phyloP scores from a whole-genome alignment of 116 monocot species.

The Zostera marina region DNA sequence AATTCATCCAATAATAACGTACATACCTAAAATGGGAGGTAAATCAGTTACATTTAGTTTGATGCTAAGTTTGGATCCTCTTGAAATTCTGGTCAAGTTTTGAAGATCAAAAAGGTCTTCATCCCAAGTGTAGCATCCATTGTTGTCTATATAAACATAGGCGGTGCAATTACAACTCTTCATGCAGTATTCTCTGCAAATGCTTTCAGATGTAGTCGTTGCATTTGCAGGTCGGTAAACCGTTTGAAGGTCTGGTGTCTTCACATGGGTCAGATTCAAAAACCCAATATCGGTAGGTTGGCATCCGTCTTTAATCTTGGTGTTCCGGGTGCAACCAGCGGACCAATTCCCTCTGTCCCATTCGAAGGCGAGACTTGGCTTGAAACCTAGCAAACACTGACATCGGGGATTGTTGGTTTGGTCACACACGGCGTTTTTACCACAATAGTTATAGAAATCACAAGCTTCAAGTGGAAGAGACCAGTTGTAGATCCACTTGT shows the following conservation, averaged over 20 bases:
- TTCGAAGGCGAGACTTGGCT: background rate
- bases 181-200: background rate
- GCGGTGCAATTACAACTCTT: background rate
- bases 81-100: background rate
- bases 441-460: slow-evolving; percentile 18
- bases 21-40: background rate
- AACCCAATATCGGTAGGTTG: background rate
- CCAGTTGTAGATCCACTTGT: slow-evolving; percentile 16
- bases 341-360: slow-evolving; percentile 4
- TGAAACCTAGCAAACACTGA: slow-evolving; percentile 30
- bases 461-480: slow-evolving; percentile 4
- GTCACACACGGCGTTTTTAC: slow-evolving; percentile 11
- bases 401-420: slow-evolving; percentile 7
- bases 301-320: background rate
- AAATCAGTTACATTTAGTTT: background rate
- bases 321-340: slow-evolving; percentile 24
- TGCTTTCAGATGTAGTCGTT: background rate
- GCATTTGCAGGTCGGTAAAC: too few relatives aligned
- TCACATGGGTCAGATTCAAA: background rate
- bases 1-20: too few relatives aligned
- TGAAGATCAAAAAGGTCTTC: slow-evolving; percentile 5
- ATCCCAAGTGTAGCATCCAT: slow-evolving; percentile 10
- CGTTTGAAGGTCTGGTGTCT: background rate
- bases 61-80: background rate
- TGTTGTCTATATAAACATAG: background rate